Evolutionary conservation across 371 early-diverging fungal species (phyloP).

Genomic region (Lichtheimia hyalospora): DNA sequence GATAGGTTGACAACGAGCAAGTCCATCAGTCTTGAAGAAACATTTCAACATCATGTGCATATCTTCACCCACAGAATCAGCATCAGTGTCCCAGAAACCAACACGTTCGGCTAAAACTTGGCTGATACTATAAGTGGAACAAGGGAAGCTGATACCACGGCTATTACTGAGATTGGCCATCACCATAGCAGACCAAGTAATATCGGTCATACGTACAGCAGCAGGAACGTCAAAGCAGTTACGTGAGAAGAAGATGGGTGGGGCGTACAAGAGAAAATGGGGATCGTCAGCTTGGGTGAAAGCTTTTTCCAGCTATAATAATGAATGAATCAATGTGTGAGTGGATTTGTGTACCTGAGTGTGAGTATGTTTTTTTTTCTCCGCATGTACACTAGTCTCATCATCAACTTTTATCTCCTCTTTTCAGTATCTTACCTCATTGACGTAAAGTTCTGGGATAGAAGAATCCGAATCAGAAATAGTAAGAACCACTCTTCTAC

Average conservation of each 20-base stretch:
- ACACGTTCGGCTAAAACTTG: conserved; percentile 71
- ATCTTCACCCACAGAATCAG: conserved; percentile 83
- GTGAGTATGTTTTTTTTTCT: not conserved
- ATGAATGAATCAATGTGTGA: not conserved
- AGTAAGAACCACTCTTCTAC: conserved; percentile 60
- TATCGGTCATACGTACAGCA: conserved; percentile 75
- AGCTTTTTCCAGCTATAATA: conserved; percentile 35
- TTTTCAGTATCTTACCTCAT: conserved; percentile 15
- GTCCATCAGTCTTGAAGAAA: conserved; percentile 72
- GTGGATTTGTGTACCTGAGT: not conserved
- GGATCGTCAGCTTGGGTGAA: conserved; percentile 43
- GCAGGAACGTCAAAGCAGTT: conserved; percentile 74
- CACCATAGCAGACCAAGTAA: conserved; percentile 77
- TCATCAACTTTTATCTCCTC: not conserved
- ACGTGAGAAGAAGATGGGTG: conserved; percentile 77
- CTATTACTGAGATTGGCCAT: conserved; percentile 75
- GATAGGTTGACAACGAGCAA: conserved; percentile 66
- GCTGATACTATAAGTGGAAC: conserved; percentile 73
- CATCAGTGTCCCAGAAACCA: conserved; percentile 78
- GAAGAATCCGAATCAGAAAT: conserved; percentile 47
- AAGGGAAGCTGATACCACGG: conserved; percentile 68
- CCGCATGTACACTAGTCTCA: too few relatives aligned
- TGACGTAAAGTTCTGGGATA: conserved; percentile 44
- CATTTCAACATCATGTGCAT: conserved; percentile 87
- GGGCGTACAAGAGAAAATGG: conserved; percentile 60